These are phyloP conservation scores for Alternaria atra DNA, from an alignment of 2,329 filamentous ascomycete genomes.

Conservation along the genomic window DNA sequence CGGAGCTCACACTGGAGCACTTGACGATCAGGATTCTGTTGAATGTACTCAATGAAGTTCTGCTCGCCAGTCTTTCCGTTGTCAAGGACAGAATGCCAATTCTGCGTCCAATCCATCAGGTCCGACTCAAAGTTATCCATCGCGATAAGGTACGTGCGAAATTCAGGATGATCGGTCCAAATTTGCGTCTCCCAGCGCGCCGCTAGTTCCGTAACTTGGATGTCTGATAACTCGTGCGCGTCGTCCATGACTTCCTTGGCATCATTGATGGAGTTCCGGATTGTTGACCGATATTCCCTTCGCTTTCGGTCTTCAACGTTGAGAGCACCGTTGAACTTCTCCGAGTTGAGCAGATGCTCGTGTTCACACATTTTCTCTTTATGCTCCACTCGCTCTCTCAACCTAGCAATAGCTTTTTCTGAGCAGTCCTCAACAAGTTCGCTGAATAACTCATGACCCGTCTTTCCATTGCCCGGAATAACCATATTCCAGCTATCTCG, in stretches of 20 bases:
- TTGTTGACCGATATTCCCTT: not conserved
- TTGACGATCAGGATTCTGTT: not conserved
- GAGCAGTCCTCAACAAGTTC: not conserved
- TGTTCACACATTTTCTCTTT: not conserved
- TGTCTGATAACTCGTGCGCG: not conserved
- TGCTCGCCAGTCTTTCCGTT: not conserved
- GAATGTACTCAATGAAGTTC: not conserved
- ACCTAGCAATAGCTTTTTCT: not conserved
- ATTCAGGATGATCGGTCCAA: not conserved
- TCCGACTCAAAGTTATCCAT: not conserved
- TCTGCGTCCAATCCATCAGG: not conserved
- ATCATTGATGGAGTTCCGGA: not conserved
- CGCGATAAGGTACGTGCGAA: not conserved
- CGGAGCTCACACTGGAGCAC: not conserved
- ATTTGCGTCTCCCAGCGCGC: not conserved
- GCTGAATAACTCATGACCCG: not conserved
- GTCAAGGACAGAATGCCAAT: not conserved
- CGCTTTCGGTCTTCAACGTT: not conserved
- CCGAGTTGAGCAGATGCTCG: not conserved
- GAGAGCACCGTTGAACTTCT: not conserved
- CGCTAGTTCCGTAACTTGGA: not conserved
- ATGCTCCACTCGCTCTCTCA: not conserved
- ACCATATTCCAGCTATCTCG: not conserved
- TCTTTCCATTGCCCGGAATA: not conserved
- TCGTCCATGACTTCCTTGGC: not conserved